Evolutionary conservation across 495 filamentous ascomycete genomes (phyloP).

Genomic region (Aspergillus heteromorphus): DNA sequence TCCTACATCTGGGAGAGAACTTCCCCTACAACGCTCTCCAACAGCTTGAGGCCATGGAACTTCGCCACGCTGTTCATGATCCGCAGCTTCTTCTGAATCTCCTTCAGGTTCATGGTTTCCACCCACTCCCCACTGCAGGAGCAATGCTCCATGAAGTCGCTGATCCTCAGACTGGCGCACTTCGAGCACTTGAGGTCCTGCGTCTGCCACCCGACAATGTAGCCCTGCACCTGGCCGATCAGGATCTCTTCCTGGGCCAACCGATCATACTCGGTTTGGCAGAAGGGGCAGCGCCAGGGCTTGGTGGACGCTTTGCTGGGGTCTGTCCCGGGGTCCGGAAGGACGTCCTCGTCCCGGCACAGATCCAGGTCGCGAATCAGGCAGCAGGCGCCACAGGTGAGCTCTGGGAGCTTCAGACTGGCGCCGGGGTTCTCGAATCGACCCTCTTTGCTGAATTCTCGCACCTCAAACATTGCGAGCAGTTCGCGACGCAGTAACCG

Average conservation of each 20-base stretch:
- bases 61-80: conserved; percentile 69
- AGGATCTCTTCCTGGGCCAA: conserved; percentile 79
- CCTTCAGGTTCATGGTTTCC: conserved; percentile 63
- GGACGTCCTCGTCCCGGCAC: conserved; percentile 83
- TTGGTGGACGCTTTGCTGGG: conserved; percentile 34
- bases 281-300: conserved; percentile 75
- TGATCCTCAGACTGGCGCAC: conserved; percentile 54
- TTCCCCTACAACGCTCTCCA: conserved; percentile 66
- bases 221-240: conserved; percentile 67
- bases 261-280: conserved; percentile 66
- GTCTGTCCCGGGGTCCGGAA: conserved; percentile 48
- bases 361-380: conserved; percentile 84
- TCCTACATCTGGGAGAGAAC: conserved; percentile 41
- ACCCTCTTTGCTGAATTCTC: conserved; percentile 86
- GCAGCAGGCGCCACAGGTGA: conserved; percentile 84
- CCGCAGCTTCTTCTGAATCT: conserved; percentile 56
- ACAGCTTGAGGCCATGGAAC: conserved; percentile 74
- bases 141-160: conserved; percentile 97
- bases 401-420: conserved; percentile 63
- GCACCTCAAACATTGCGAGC: conserved; percentile 82
- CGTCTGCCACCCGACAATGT: conserved; percentile 73
- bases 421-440: conserved; percentile 81
- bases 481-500: conserved; percentile 83
- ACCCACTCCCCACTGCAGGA: conserved; percentile 83
- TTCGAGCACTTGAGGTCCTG: conserved; percentile 84